These are phyloP conservation scores for Musa acuminata DNA, from an alignment of 176 grass and related monocot genomes.

Conservation along the genomic window DNA sequence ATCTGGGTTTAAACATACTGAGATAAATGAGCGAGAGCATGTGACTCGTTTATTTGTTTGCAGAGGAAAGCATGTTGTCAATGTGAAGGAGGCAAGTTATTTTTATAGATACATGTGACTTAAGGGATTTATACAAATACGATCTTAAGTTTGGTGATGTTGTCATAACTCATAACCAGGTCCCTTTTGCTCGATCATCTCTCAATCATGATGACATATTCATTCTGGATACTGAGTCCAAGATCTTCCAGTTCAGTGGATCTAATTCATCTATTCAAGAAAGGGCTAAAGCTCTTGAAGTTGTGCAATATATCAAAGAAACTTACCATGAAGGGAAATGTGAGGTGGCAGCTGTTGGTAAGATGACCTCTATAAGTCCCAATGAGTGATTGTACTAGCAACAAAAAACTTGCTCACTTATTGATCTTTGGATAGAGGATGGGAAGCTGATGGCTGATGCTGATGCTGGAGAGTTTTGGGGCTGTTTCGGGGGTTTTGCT, in stretches of 20 bases:
- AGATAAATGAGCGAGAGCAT: slow-evolving; percentile 62
- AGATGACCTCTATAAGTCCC: slow-evolving; percentile 19
- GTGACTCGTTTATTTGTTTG: slow-evolving; percentile 79
- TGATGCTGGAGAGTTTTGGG: slow-evolving; percentile 98
- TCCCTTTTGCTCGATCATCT: slow-evolving; percentile 87
- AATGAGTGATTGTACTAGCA: neutral
- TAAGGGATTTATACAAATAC: slow-evolving; percentile 5
- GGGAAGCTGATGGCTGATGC: slow-evolving; percentile 95
- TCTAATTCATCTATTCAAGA: slow-evolving; percentile 98
- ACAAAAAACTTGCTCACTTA: neutral
- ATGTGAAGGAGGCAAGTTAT: slow-evolving; percentile 81
- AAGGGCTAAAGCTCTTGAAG: slow-evolving; percentile 98
- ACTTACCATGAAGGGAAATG: slow-evolving; percentile 89
- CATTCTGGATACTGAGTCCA: slow-evolving; percentile 89
- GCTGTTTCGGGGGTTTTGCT: slow-evolving; percentile 87
- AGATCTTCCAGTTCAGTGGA: slow-evolving; percentile 98
- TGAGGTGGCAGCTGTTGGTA: slow-evolving; percentile 86
- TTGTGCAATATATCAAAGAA: slow-evolving; percentile 97
- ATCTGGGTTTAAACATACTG: slow-evolving; percentile 77
- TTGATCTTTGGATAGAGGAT: slow-evolving; percentile 52
- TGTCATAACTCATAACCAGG: slow-evolving; percentile 36
- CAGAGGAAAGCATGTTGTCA: slow-evolving; percentile 94
- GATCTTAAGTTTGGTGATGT: neutral
- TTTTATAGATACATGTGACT: slow-evolving; percentile 9
- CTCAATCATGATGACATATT: slow-evolving; percentile 99